Conservation (phyloP, 306 rosid species). For the Hippophae gyantsensis region DNA sequence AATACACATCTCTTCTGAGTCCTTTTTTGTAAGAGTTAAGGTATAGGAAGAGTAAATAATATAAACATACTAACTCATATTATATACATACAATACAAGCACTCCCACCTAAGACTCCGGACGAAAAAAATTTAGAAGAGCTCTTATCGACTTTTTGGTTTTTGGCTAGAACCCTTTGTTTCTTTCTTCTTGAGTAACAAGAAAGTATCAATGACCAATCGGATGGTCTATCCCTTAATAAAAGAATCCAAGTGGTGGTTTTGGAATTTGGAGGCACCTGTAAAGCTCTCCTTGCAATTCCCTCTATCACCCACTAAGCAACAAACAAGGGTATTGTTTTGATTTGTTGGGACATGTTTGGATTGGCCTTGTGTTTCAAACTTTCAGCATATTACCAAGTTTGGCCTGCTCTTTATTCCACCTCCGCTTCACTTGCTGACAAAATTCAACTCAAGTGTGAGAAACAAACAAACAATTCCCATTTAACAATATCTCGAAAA, state of each 20-base stretch:
- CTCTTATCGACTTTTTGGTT: slow-evolving; percentile 17
- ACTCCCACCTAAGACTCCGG: no score
- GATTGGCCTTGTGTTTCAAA: slow-evolving; percentile 18
- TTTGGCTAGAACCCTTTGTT: slow-evolving; percentile 3
- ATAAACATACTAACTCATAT: no score
- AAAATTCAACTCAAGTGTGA: slow-evolving; percentile 12
- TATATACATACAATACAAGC: no score
- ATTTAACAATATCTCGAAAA: slow-evolving; percentile 7
- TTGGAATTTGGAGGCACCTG: slow-evolving; percentile 18
- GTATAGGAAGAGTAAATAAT: no score
- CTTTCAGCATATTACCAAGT: slow-evolving; percentile 10
- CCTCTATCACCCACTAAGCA: slow-evolving; percentile 28
- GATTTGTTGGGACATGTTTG: slow-evolving; percentile 35
- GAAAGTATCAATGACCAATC: slow-evolving; percentile 17
- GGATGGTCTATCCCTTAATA: slow-evolving; percentile 14
- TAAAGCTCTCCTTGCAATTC: slow-evolving; percentile 19
- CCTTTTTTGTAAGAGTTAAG: no score
- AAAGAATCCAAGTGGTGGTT: slow-evolving; percentile 24
- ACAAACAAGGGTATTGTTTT: slow-evolving; percentile 31
- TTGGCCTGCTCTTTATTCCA: slow-evolving; percentile 42
- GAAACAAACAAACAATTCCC: slow-evolving; percentile 15
- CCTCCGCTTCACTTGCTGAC: slow-evolving; percentile 28
- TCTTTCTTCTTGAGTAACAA: slow-evolving; percentile 13
- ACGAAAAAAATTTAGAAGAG: not conserved
- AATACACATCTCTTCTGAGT: no score